Conservation (phyloP, 2,329 filamentous ascomycete genomes). For the Aspergillus ibericus region DNA sequence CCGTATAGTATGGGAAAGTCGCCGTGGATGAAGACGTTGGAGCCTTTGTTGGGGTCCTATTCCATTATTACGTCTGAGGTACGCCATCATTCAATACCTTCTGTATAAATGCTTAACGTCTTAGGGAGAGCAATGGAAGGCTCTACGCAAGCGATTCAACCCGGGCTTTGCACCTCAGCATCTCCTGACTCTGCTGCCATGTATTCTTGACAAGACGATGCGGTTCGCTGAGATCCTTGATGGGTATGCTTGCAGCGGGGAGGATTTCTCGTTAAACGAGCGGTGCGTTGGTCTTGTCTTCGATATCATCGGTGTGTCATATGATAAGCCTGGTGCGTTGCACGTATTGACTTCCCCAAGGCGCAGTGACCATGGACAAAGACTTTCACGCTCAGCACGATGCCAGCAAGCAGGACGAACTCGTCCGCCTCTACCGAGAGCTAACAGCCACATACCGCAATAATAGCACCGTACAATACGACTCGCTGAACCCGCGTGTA, state of each 20-base stretch:
- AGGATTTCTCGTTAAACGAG: constrained; percentile 28
- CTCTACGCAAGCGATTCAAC: constrained; percentile 32
- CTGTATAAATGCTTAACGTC: not conserved
- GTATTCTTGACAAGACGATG: constrained; percentile 28
- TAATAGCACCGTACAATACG: not conserved
- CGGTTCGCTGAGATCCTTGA: constrained; percentile 25
- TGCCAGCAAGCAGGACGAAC: constrained; percentile 15
- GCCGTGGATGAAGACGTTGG: not conserved
- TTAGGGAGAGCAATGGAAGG: constrained; percentile 31
- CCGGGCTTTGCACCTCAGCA: constrained; percentile 32
- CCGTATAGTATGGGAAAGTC: constrained; percentile 20
- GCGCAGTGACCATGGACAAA: constrained; percentile 20
- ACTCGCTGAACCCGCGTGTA: not conserved
- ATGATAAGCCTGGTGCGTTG: not conserved
- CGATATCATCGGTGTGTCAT: constrained; percentile 32
- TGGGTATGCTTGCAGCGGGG: constrained; percentile 16
- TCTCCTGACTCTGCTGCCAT: constrained; percentile 27
- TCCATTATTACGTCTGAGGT: constrained; percentile 13
- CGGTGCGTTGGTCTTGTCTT: constrained; percentile 30
- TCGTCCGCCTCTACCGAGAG: constrained; percentile 24
- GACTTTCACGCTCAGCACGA: constrained; percentile 25
- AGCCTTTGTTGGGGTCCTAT: constrained; percentile 7
- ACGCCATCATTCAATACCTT: not conserved
- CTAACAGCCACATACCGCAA: constrained; percentile 15
- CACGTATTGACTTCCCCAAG: not conserved